A percentile compares a stretch with the other conserved stretches of the same genome.
phyloP scores from a whole-genome alignment of 106 monocot genomes.

The Iris macrosiphon region DNA sequence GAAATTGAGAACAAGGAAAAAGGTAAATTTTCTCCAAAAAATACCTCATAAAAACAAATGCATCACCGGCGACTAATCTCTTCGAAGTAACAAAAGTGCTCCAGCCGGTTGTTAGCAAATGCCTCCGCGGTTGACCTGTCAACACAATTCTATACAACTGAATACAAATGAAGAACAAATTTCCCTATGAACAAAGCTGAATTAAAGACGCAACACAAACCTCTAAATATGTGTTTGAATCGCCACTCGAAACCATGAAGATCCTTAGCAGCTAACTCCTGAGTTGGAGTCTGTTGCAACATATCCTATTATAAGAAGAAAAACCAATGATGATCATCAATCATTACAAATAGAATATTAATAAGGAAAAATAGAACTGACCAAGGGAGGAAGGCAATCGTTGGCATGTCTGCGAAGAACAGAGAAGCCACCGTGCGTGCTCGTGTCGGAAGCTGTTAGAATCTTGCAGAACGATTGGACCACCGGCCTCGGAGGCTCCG shows the following conservation, averaged over 20 bases:
- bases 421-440: constrained; percentile 86
- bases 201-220: constrained; percentile 2
- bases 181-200: too few relatives aligned
- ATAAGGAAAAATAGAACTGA: constrained; percentile 6
- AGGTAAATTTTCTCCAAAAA: background rate
- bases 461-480: constrained; percentile 75
- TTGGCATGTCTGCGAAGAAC: constrained; percentile 68
- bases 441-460: constrained; percentile 72
- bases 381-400: constrained; percentile 71
- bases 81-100: constrained; percentile 77
- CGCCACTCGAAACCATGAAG: constrained; percentile 57
- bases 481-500: constrained; percentile 26
- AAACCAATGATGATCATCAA: background rate
- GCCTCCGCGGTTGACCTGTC: constrained; percentile 55
- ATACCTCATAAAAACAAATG: constrained; percentile 65
- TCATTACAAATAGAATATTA: background rate
- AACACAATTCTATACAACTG: background rate
- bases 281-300: constrained; percentile 41
- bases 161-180: too few relatives aligned
- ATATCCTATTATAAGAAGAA: constrained; percentile 30
- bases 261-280: constrained; percentile 49
- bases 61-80: constrained; percentile 60
- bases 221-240: constrained; percentile 64
- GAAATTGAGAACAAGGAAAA: background rate
- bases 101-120: constrained; percentile 70